These are phyloP conservation scores for Crepidotus variabilis DNA, from an alignment of 768 basidiomycete genomes.

Conservation along the genomic window DNA sequence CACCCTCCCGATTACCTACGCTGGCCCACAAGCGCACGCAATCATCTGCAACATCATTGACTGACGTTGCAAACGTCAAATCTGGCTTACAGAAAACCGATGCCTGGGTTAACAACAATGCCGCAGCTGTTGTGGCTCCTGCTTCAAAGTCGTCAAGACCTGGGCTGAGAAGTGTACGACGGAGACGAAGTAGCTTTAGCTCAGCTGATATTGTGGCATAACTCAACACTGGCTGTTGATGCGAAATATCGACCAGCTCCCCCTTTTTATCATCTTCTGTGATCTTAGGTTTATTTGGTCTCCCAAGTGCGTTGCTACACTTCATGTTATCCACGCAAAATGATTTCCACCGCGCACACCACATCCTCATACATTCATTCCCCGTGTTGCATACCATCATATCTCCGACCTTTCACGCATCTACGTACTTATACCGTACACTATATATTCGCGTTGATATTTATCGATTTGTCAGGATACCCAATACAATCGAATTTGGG, in stretches of 20 bases:
- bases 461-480: not conserved
- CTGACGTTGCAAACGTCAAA: slow-evolving; percentile 46
- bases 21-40: slow-evolving; percentile 41
- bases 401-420: slow-evolving; percentile 4
- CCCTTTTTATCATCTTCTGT: slow-evolving; percentile 3
- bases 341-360: slow-evolving; percentile 11
- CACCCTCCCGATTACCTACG: slow-evolving; percentile 76
- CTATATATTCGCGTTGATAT: not conserved
- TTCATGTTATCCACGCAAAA: slow-evolving; percentile 9
- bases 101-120: slow-evolving; percentile 78
- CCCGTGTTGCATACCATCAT: slow-evolving; percentile 10
- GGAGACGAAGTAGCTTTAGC: slow-evolving; percentile 85
- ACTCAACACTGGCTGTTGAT: slow-evolving; percentile 9
- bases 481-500: not conserved
- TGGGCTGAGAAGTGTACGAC: slow-evolving; percentile 65
- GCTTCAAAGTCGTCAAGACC: slow-evolving; percentile 73
- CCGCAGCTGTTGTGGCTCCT: slow-evolving; percentile 65
- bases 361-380: slow-evolving; percentile 14
- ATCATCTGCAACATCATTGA: slow-evolving; percentile 34
- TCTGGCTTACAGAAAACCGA: slow-evolving; percentile 33
- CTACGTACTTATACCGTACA: not conserved
- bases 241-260: not conserved
- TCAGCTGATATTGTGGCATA: slow-evolving; percentile 81
- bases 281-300: not conserved
- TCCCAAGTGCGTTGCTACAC: slow-evolving; percentile 4